These are phyloP conservation scores for Rhodotorula sp. DNA, from an alignment of 1,284 basidiomycete genomes.

Conservation along the genomic window DNA sequence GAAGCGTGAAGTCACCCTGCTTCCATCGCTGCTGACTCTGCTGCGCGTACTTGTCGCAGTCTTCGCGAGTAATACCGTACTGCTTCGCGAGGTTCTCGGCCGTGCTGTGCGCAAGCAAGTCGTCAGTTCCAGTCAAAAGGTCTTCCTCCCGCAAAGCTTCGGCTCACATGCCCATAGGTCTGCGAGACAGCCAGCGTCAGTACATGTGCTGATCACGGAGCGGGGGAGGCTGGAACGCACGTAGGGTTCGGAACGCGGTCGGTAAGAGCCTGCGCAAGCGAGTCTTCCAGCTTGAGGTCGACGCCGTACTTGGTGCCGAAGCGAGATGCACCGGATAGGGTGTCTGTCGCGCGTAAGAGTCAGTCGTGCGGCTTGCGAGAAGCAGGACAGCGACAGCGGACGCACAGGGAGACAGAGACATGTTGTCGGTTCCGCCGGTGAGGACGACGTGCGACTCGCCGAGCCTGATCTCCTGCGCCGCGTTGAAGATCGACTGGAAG, in stretches of 20 bases:
- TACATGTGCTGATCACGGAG: background rate
- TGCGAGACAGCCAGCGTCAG: background rate
- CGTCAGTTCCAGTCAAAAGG: background rate
- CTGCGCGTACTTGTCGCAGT: slow-evolving; percentile 63
- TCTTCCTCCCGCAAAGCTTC: background rate
- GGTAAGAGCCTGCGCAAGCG: slow-evolving; percentile 54
- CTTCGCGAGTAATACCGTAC: slow-evolving; percentile 71
- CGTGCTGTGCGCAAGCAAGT: slow-evolving; percentile 56
- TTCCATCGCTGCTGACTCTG: slow-evolving; percentile 50
- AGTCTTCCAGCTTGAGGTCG: slow-evolving; percentile 59
- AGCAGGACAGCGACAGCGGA: slow-evolving; percentile 21
- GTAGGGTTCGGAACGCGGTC: slow-evolving; percentile 54
- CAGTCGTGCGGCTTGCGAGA: background rate
- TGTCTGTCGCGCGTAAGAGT: slow-evolving; percentile 38
- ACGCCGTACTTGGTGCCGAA: slow-evolving; percentile 52
- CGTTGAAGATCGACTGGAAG: slow-evolving; percentile 90
- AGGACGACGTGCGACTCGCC: slow-evolving; percentile 84
- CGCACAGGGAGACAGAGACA: slow-evolving; percentile 79
- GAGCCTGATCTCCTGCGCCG: slow-evolving; percentile 80
- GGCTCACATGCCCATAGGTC: slow-evolving; percentile 32
- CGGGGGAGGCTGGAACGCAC: background rate
- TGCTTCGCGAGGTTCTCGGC: slow-evolving; percentile 60
- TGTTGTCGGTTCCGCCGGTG: slow-evolving; percentile 96
- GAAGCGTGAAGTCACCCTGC: slow-evolving; percentile 44
- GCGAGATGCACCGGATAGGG: slow-evolving; percentile 51